Evolutionary conservation across 2,329 filamentous ascomycete species (phyloP).

Genomic region (Fusarium illudens): DNA sequence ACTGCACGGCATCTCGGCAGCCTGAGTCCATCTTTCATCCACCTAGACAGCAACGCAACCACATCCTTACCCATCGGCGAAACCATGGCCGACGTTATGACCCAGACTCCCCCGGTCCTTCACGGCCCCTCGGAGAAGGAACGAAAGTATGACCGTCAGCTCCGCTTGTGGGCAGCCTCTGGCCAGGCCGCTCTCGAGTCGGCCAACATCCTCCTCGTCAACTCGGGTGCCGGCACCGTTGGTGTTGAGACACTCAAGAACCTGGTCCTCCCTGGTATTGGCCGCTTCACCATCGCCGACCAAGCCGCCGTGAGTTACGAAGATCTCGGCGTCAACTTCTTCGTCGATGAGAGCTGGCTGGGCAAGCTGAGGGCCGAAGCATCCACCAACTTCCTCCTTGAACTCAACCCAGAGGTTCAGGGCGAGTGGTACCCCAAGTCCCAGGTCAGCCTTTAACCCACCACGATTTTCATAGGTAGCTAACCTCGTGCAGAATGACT

Average conservation of each 20-base stretch:
- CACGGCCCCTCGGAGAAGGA: slow-evolving; percentile 68
- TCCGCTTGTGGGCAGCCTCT: slow-evolving; percentile 92
- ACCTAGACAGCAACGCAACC: slow-evolving; percentile 2
- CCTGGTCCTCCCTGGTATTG: slow-evolving; percentile 92
- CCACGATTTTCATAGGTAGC: not conserved
- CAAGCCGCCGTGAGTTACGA: slow-evolving; percentile 77
- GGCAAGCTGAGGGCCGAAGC: slow-evolving; percentile 82
- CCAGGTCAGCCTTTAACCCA: slow-evolving; percentile 37
- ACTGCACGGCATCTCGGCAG: not conserved
- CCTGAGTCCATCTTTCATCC: slow-evolving; percentile 4
- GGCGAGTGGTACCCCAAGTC: slow-evolving; percentile 72
- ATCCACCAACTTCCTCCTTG: slow-evolving; percentile 78
- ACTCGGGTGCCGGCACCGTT: slow-evolving; percentile 85
- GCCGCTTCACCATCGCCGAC: slow-evolving; percentile 90
- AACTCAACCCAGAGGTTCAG: slow-evolving; percentile 92
- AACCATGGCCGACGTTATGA: slow-evolving; percentile 45
- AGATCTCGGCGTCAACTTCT: slow-evolving; percentile 97
- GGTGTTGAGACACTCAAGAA: slow-evolving; percentile 96
- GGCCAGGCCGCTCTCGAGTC: slow-evolving; percentile 91
- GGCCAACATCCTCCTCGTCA: slow-evolving; percentile 89
- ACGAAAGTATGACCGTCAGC: slow-evolving; percentile 91
- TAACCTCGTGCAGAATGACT: slow-evolving; percentile 37
- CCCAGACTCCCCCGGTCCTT: slow-evolving; percentile 47
- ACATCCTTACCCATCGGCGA: slow-evolving; percentile 3
- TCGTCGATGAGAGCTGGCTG: slow-evolving; percentile 80